Base-by-base conservation (phyloP, 257 asterid species). In the Hygrophila difformis region DNA sequence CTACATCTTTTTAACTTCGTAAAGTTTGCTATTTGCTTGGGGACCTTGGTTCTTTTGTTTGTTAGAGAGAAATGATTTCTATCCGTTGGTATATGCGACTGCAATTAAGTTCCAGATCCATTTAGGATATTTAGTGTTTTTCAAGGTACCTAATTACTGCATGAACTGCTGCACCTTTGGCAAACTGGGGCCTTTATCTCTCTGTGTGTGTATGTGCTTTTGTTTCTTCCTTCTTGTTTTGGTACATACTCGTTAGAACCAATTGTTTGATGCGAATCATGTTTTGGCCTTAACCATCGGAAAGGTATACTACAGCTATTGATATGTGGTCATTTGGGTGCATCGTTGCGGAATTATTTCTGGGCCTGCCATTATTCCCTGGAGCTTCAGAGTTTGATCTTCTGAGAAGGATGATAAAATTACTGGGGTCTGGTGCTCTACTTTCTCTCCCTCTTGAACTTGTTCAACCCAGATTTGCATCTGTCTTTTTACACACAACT, bases 311-410 rank as follows among this genome's bases (percentile, higher is more conserved):
- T 26, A 86, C 97, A 51, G 94, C 94, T 51, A 91, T 91, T 51
- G 99, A 91, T 72, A 91, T 91, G 99, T 91, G 99, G 99, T 91
- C 99, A 57, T 80, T 91, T 70, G 99, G 99, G 61, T 91, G 99
- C 79, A 83, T 91, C 19, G 93, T 91, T 53, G 99, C 99, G 55
- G 99, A 91, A 66, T 64, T 91, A 48, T 91, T 80, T 76, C 65
- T 86, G 18, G 97, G 97, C 53, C 79, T 91, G 53, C 99, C 99
- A 33, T 69, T 91, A 79, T 91, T 91, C 72, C 99, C 99, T 22
- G 99, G 99, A 63, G 93, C 92, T 63, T 91, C 99, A 15, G 99
- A 91, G 70, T 86, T 82, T 72, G 97, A 91, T 74, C 93, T 91
- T 47, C 68, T 86, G 66, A 77, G 77, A 74, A 76, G 99, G 77